Conservation (phyloP, 176 grass and related monocot genomes). For the Poa pratensis region DNA sequence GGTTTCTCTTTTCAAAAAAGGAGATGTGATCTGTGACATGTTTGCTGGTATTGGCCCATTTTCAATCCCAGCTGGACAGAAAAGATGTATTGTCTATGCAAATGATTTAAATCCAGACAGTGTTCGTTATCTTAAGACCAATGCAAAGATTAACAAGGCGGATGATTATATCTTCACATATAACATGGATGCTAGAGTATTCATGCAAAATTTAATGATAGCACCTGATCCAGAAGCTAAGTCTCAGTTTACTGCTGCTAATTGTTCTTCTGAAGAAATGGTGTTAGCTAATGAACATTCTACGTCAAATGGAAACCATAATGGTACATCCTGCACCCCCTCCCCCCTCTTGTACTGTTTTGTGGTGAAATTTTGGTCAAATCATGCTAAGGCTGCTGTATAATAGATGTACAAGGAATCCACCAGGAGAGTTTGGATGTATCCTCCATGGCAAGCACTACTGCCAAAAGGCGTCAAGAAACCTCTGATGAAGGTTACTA, state of each 20-base stretch:
- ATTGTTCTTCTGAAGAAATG: conserved; percentile 28
- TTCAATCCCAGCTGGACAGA: conserved; percentile 79
- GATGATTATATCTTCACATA: conserved; percentile 72
- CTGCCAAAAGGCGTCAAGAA: conserved; percentile 70
- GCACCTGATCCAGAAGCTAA: conserved; percentile 50
- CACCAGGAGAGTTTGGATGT: conserved; percentile 38
- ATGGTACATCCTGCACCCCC: conserved; percentile 41
- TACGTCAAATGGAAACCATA: conserved; percentile 41
- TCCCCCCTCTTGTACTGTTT: not conserved
- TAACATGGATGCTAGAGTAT: conserved; percentile 92
- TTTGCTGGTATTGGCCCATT: conserved; percentile 98
- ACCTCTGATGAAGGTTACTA: conserved; percentile 62
- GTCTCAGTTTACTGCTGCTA: conserved; percentile 21
- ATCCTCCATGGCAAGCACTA: conserved; percentile 41
- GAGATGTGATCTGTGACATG: conserved; percentile 94
- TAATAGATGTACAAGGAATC: conserved; percentile 48
- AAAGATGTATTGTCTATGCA: conserved; percentile 87
- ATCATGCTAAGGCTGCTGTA: conserved; percentile 30
- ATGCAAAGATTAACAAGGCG: conserved; percentile 87
- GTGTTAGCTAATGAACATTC: conserved; percentile 39
- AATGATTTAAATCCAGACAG: conserved; percentile 97
- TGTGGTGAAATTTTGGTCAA: conserved; percentile 33
- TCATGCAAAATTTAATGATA: conserved; percentile 68
- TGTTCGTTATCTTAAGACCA: conserved; percentile 71
- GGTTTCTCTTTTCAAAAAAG: conserved; percentile 88